These are phyloP conservation scores for Apiotrichum gamsii DNA, from an alignment of 1,284 basidiomycete species.

Conservation along the genomic window DNA sequence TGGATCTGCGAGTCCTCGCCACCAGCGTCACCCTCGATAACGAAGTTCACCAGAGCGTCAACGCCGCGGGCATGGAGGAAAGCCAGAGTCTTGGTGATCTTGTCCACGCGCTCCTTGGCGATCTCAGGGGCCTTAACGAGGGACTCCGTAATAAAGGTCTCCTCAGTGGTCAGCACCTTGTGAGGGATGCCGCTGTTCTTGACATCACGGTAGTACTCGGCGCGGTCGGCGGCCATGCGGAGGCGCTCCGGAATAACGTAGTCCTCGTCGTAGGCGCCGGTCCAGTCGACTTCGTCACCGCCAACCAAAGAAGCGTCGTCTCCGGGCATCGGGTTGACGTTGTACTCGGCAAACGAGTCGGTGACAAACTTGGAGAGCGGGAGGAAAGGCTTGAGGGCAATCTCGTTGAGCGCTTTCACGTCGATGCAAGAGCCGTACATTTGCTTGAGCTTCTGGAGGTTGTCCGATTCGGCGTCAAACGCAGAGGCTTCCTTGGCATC, in stretches of 20 bases:
- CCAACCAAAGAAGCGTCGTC: constrained; percentile 8
- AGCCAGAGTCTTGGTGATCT: constrained; percentile 67
- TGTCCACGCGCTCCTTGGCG: constrained; percentile 20
- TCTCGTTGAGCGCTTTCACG: constrained; percentile 52
- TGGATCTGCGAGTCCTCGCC: constrained; percentile 83
- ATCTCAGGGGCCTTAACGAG: neutral
- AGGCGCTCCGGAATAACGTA: constrained; percentile 35
- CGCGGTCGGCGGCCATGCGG: constrained; percentile 13
- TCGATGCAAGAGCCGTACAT: constrained; percentile 81
- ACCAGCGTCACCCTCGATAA: constrained; percentile 74
- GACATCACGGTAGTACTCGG: constrained; percentile 9
- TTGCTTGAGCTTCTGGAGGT: constrained; percentile 70
- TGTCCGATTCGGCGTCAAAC: constrained; percentile 54
- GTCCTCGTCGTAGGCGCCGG: constrained; percentile 26
- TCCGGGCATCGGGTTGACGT: constrained; percentile 27
- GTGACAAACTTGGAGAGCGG: constrained; percentile 47
- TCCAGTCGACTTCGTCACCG: constrained; percentile 23
- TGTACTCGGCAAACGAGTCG: constrained; percentile 37
- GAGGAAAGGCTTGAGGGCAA: constrained; percentile 48
- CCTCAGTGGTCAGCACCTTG: neutral
- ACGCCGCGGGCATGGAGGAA: constrained; percentile 84
- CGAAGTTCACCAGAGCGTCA: constrained; percentile 67
- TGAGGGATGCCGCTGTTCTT: neutral
- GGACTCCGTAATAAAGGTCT: neutral
- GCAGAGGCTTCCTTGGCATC: neutral